A percentile compares a stretch with the other conserved stretches of the same genome.
These are phyloP conservation scores for Trichocladium antarcticum DNA, from an alignment of 495 filamentous ascomycete genomes.

Conservation along the genomic window DNA sequence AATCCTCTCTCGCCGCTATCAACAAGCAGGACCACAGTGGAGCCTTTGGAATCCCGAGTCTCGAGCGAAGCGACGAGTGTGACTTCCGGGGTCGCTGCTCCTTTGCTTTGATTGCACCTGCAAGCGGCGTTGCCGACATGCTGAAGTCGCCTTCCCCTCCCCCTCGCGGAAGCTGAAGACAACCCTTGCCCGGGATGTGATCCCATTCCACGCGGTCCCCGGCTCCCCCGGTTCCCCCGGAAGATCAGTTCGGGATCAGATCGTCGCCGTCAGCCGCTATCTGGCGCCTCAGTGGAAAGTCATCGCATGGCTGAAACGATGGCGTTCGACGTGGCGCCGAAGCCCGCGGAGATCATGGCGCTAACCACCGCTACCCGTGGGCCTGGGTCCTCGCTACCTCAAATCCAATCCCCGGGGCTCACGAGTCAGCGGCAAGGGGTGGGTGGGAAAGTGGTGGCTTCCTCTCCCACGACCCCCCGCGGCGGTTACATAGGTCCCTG, in stretches of 20 bases:
- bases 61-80: neutral
- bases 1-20: neutral
- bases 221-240: slow-evolving; percentile 3
- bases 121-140: neutral
- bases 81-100: neutral
- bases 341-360: slow-evolving; percentile 17
- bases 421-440: neutral
- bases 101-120: neutral
- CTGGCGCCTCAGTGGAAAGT: neutral
- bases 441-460: no score
- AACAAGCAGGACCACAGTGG: neutral
- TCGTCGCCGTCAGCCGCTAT: slow-evolving; percentile 1
- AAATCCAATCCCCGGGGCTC: neutral
- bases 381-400: neutral
- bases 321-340: slow-evolving; percentile 17
- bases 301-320: slow-evolving; percentile 11
- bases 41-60: neutral
- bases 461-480: no score
- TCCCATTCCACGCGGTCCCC: neutral
- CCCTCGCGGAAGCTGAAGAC: neutral
- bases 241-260: no score
- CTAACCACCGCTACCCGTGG: slow-evolving; percentile 7
- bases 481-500: no score
- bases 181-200: neutral
- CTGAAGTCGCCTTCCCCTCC: neutral